These are phyloP conservation scores for Acacia melanoxylon DNA, from an alignment of 306 rosid species.

Conservation along the genomic window DNA sequence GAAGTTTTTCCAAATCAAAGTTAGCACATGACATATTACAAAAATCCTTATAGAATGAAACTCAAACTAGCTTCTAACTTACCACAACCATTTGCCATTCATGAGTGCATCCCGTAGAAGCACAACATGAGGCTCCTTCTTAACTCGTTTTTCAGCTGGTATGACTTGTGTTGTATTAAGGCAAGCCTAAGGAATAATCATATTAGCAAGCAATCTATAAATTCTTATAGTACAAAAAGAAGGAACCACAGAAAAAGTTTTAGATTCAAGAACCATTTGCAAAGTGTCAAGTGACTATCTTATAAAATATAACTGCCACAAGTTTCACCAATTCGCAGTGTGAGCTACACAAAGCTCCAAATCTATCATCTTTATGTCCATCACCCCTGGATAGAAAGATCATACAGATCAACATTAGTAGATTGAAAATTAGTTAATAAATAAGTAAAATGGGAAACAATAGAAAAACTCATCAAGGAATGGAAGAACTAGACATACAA, in stretches of 20 bases:
- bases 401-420: constrained; percentile 16
- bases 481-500: constrained; percentile 46
- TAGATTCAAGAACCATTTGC: constrained; percentile 1
- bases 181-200: constrained; percentile 68
- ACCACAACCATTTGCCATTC: constrained; percentile 96
- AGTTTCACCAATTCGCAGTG: constrained; percentile 78
- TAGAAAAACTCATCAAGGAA: constrained; percentile 59
- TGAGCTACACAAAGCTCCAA: constrained; percentile 75
- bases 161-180: constrained; percentile 54
- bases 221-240: constrained; percentile 1
- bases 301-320: constrained; percentile 75
- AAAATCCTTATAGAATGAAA: constrained; percentile 1
- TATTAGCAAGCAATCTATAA: constrained; percentile 31
- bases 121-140: constrained; percentile 72
- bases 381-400: constrained; percentile 61
- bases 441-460: constrained; percentile 10
- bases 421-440: constrained; percentile 29
- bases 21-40: constrained; percentile 22
- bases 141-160: constrained; percentile 71
- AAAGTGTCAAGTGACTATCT: constrained; percentile 50
- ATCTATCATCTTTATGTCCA: constrained; percentile 72
- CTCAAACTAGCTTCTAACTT: constrained; percentile 40
- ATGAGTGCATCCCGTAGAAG: constrained; percentile 76
- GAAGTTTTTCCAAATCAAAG: not conserved
- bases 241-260: not conserved